phyloP scores from a whole-genome alignment of 305 asterid genomes.

The Rubia tinctorum region DNA sequence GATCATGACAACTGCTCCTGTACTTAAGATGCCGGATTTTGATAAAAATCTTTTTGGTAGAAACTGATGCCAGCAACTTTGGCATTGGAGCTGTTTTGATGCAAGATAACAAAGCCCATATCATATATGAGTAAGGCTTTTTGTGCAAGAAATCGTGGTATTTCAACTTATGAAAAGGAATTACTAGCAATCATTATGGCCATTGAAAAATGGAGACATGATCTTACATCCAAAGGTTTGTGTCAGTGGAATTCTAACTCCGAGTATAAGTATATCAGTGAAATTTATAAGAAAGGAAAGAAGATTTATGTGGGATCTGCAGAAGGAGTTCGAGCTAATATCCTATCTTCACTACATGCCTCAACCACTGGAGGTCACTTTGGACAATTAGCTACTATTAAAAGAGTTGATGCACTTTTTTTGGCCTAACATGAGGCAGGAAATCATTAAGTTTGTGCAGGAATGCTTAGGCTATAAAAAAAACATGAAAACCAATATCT shows the following conservation, averaged over 20 bases:
- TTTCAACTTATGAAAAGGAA: too few relatives aligned
- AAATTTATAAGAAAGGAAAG: too few relatives aligned
- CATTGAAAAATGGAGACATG: neutral
- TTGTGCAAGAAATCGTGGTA: too few relatives aligned
- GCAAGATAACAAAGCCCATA: too few relatives aligned
- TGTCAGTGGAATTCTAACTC: neutral
- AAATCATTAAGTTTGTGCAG: neutral
- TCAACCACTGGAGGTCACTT: neutral
- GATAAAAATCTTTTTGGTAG: too few relatives aligned
- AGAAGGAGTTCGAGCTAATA: rapidly evolving
- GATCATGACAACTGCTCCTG: too few relatives aligned
- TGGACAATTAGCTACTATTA: neutral
- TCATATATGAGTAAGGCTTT: too few relatives aligned
- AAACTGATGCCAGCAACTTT: too few relatives aligned
- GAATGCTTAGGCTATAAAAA: neutral
- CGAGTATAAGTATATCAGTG: neutral
- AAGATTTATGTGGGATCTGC: neutral
- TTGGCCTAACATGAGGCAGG: neutral
- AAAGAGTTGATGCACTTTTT: neutral
- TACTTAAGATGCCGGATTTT: too few relatives aligned
- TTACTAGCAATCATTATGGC: neutral
- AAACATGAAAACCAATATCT: neutral
- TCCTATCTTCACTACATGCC: neutral
- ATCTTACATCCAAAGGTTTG: neutral
- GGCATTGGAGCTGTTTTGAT: too few relatives aligned